Evolutionary conservation across 331 rosid species (phyloP), one percentile per base, ranked within the genome.

Genomic region (Quercus tomentella): DNA sequence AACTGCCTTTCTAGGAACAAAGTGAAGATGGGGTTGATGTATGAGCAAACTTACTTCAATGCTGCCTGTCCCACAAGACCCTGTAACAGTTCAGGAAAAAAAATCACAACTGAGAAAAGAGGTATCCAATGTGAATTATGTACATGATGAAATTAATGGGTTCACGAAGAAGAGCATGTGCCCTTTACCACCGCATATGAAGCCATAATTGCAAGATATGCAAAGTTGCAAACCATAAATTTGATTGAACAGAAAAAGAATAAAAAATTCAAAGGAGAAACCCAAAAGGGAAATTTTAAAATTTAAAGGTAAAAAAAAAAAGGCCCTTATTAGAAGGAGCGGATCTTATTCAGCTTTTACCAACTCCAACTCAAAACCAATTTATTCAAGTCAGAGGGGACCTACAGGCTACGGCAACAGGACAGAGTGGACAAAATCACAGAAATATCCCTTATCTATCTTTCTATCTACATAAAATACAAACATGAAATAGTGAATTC

Each of bases 61-160:
- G 90, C 89, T 84, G 78, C 79, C 90, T 83, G 91, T 81, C 97
- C 96, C 91, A 92, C 97, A 79, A 76, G 67, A 49, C 18, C 87
- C 88, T 83, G 90, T 49, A 83, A 78, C 81, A 72, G 52, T 84
- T 80, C 84, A 84, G 87, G 72, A 72, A 82, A 81, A 76, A 82
- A 81, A 65, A 82, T 80, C 87, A 88, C 84, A 84, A 79, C 70
- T 71, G 88, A 67, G 89, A 79, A 80, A 86, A 55, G 62, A 41
- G 69, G 96, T 76, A 92, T 94, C 93, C 98, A 92, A 94, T 85
- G 97, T 56, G 78, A 76, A 76, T 30, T 30, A 77, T 33, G 84
- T 26, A 62, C 74, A 75, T 26, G 77, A 85, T 80, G 82, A 82
- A 86, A 82, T 91, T 80, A 95, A 91, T 91, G 83, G 10, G 78